Base-by-base conservation (phyloP, 163 green algal species). In the Scenedesmus sp. region DNA sequence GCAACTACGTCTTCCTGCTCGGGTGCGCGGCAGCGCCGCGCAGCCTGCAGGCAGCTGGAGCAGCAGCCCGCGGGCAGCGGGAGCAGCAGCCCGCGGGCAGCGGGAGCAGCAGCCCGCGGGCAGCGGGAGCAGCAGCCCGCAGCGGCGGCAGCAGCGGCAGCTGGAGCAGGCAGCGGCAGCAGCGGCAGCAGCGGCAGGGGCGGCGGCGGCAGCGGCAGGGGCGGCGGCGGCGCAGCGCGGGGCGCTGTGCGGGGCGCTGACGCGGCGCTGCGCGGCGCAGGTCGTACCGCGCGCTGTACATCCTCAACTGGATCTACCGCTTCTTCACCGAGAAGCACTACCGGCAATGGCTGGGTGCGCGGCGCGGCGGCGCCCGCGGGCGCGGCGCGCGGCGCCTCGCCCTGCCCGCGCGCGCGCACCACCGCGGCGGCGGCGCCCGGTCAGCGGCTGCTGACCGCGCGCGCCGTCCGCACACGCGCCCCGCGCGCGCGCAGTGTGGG, bases 281-380 rank as follows among this genome's bases (percentile, higher is more conserved):
- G 62, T 86, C 88, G 18, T 99, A 99, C 78, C 90, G 97, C 13
- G 93, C 56, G 11, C 83, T 99, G 24, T 99, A 99, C 83, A 95
- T 99, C 63, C 71, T 99, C 24, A 99, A 99, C 90, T 99, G 97
- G 97, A 95, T 99, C 56, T 99, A 98, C 85, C 87, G 96, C 14
- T 98, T 89, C 80, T 83, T 93, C 60, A 98, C 94, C 31, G 96
- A 99, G 87, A 82, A 86, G 6, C 76, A 90, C 53, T 98, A 99
- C 83, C 83, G 88, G 33, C 93, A 98, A 75, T 98, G 93, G 91
- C 86, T 97, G 24, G 92, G 93, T 96, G 70, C 87, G 89, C n/a
- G 31, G n/a, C n/a, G n/a, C n/a, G n/a, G n/a, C n/a, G n/a, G n/a
- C n/a, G n/a, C n/a, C n/a, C n/a, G n/a, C n/a, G n/a, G n/a, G n/a